Percentiles rank a stretch among this genome's conserved stretches.
Evolutionary conservation across 1,284 basidiomycete genomes (phyloP).

Genomic region (Phellopilus nigrolimitatus): DNA sequence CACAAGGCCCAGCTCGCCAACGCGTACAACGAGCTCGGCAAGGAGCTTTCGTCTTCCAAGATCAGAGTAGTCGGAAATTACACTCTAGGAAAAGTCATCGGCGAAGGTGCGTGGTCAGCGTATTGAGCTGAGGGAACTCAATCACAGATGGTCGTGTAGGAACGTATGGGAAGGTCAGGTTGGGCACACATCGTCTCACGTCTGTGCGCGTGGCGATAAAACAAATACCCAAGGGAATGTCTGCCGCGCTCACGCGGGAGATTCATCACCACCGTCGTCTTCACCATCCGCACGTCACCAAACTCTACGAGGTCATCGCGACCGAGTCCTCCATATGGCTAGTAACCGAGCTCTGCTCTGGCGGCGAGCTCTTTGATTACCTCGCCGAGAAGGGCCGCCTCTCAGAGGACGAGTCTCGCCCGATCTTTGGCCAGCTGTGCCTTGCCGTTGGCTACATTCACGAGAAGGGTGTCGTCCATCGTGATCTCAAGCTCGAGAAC

Average conservation of each 20-base stretch:
- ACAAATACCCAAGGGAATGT: slow-evolving; percentile 93
- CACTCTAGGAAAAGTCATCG: slow-evolving; percentile 91
- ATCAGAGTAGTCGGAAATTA: slow-evolving; percentile 94
- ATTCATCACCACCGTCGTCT: slow-evolving; percentile 97
- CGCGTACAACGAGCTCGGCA: slow-evolving; percentile 96
- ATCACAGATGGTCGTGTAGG: slow-evolving; percentile 41
- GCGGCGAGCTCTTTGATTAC: slow-evolving; percentile 97
- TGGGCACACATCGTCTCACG: slow-evolving; percentile 89
- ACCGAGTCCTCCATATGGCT: slow-evolving; percentile 97
- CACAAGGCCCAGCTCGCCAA: slow-evolving; percentile 83
- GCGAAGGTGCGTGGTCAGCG: slow-evolving; percentile 68
- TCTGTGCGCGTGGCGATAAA: slow-evolving; percentile 92
- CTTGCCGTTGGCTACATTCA: slow-evolving; percentile 93
- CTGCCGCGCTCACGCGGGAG: slow-evolving; percentile 88
- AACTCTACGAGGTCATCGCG: slow-evolving; percentile 96
- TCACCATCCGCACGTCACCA: slow-evolving; percentile 92
- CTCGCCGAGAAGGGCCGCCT: slow-evolving; percentile 91
- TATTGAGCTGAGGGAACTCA: background rate
- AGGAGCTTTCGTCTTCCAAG: slow-evolving; percentile 86
- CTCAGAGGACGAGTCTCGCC: slow-evolving; percentile 75
- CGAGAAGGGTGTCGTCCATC: slow-evolving; percentile 87
- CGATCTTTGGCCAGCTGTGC: slow-evolving; percentile 92
- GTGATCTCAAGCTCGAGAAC: slow-evolving; percentile 96
- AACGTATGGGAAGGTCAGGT: slow-evolving; percentile 88
- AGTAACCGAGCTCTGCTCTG: slow-evolving; percentile 93